Percentiles rank a stretch among this genome's conserved stretches.
phyloP scores from a whole-genome alignment of 768 basidiomycete genomes.

The Artomyces pyxidatus region DNA sequence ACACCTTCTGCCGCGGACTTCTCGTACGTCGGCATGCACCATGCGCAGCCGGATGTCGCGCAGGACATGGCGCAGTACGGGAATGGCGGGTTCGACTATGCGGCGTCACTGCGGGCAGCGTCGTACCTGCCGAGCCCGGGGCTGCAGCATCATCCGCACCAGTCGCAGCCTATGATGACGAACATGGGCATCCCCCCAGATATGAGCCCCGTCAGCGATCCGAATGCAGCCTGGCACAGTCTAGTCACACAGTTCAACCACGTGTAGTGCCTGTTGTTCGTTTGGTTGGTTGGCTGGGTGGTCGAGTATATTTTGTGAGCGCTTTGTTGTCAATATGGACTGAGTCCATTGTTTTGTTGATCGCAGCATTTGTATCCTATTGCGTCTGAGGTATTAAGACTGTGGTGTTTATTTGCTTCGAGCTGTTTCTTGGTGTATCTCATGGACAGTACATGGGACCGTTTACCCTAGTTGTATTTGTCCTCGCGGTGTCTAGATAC shows the following conservation, averaged over 20 bases:
- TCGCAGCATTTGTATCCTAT: too few relatives aligned
- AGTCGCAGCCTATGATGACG: background rate
- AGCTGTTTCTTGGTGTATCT: too few relatives aligned
- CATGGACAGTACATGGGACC: too few relatives aligned
- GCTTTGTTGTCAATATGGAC: too few relatives aligned
- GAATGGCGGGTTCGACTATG: conserved; percentile 12
- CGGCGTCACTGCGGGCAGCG: conserved; percentile 13
- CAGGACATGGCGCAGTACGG: background rate
- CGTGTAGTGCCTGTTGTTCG: conserved; percentile 6
- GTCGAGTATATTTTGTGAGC: too few relatives aligned
- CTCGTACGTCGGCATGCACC: conserved; percentile 8
- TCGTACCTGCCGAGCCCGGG: conserved; percentile 7
- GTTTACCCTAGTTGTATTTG: too few relatives aligned
- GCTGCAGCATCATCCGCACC: conserved; percentile 4
- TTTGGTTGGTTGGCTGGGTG: too few relatives aligned
- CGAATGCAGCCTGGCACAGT: conserved; percentile 15
- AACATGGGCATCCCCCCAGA: conserved; percentile 11
- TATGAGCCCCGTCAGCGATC: conserved; percentile 12
- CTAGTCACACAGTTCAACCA: conserved; percentile 17
- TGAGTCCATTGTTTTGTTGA: too few relatives aligned
- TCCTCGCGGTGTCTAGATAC: too few relatives aligned
- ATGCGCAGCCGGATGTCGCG: background rate
- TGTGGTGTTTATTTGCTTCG: too few relatives aligned
- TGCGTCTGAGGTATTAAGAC: too few relatives aligned
- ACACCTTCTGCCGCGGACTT: conserved; percentile 9